Evolutionary conservation across 176 grass and related monocot genomes (phyloP).

Genomic region (Raddia distichophylla): DNA sequence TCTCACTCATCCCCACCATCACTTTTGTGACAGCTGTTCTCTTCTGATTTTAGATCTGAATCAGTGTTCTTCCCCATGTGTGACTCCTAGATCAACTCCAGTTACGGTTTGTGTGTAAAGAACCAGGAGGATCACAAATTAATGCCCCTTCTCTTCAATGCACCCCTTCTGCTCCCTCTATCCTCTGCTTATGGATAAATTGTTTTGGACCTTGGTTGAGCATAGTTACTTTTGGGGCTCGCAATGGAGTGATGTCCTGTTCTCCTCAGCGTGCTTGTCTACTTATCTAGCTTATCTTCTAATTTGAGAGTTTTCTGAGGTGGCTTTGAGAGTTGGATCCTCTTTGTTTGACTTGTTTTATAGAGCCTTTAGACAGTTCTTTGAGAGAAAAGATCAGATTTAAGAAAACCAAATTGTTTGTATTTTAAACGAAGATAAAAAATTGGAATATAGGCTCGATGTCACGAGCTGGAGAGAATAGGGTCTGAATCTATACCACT

Average conservation of each 20-base stretch:
- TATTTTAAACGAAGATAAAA: no score
- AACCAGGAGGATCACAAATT: not conserved
- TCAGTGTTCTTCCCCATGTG: not conserved
- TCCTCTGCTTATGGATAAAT: not conserved
- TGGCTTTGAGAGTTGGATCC: no score
- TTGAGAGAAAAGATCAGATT: no score
- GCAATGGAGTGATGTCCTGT: not conserved
- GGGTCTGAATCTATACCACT: not conserved
- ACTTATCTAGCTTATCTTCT: no score
- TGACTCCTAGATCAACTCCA: not conserved
- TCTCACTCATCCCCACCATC: not conserved
- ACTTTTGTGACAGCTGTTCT: not conserved
- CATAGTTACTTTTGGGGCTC: not conserved
- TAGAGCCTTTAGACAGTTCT: no score
- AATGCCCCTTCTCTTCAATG: not conserved
- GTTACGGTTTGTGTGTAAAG: not conserved
- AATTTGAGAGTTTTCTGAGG: no score
- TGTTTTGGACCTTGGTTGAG: not conserved
- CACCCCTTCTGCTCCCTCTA: not conserved
- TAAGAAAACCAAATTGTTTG: no score
- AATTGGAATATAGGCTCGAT: no score
- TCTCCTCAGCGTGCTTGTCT: no score
- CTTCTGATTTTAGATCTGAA: not conserved
- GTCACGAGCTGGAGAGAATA: no score
- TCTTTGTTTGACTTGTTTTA: no score